Evolutionary conservation across 2,329 filamentous ascomycete genomes (phyloP).

Genomic region (Harringtonia lauricola): DNA sequence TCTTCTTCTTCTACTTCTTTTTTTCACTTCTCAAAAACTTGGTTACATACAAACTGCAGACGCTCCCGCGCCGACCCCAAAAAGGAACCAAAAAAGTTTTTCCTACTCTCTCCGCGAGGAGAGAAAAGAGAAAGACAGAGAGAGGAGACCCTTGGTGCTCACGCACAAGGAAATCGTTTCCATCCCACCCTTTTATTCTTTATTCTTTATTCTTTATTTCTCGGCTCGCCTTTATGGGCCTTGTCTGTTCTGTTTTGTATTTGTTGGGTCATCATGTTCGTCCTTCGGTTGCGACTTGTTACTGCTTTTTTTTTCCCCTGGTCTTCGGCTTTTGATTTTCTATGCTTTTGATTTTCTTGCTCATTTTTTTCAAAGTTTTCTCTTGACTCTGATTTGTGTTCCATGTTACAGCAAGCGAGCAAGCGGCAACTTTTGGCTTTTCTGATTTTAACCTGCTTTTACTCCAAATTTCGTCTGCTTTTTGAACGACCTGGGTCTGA

Average conservation of each 20-base stretch:
- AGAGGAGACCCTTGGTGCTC: not conserved
- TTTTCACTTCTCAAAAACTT: not conserved
- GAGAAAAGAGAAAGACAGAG: not conserved
- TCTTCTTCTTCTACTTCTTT: too few relatives aligned
- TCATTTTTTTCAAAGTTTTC: not conserved
- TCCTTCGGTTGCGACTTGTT: not conserved
- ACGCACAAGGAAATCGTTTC: not conserved
- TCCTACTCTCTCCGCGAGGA: not conserved
- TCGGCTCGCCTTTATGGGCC: not conserved
- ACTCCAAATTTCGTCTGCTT: not conserved
- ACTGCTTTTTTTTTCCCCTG: constrained; percentile 9
- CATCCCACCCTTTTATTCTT: not conserved
- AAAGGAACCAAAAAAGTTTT: not conserved
- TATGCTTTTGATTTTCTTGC: constrained; percentile 1
- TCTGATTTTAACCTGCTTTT: constrained; percentile 2
- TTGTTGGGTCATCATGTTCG: constrained; percentile 5
- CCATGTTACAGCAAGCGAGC: constrained; percentile 2
- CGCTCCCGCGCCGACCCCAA: not conserved
- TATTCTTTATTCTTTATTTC: not conserved
- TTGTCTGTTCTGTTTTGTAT: constrained; percentile 7
- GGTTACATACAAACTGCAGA: constrained; percentile 2
- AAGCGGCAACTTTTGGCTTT: constrained; percentile 7
- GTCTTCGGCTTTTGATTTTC: not conserved
- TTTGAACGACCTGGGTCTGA: not conserved
- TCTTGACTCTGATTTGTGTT: not conserved